These are phyloP conservation scores for Coelastrella sp. DNA, from an alignment of 139 green algal species.

Conservation along the genomic window DNA sequence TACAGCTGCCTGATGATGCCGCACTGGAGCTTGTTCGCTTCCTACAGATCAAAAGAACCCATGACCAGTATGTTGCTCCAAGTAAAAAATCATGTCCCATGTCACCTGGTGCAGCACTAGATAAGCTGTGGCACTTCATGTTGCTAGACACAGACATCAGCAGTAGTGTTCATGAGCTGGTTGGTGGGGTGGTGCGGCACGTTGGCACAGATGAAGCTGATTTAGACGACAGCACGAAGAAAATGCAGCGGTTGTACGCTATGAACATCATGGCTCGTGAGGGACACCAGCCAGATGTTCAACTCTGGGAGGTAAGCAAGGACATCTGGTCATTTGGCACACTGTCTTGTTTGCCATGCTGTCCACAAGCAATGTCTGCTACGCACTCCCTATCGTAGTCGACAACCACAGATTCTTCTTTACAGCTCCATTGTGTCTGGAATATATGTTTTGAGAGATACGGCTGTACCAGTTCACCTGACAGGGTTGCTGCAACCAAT, in stretches of 20 bases:
- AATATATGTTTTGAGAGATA: too few species aligned
- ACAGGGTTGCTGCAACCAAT: too few species aligned
- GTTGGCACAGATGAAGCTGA: not conserved
- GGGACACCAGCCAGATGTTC: not conserved
- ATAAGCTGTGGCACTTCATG: slow-evolving; percentile 1
- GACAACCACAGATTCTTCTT: too few species aligned
- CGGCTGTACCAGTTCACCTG: too few species aligned
- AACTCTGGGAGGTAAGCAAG: not conserved
- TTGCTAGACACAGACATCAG: not conserved
- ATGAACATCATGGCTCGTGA: not conserved
- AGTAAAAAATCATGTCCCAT: not conserved
- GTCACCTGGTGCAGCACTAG: not conserved
- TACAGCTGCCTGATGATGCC: not conserved
- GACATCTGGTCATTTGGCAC: not conserved
- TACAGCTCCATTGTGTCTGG: too few species aligned
- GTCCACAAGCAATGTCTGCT: not conserved
- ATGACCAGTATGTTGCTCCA: not conserved
- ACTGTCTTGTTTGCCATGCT: not conserved
- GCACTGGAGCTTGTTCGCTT: not conserved
- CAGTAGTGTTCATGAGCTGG: not conserved
- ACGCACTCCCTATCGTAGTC: too few species aligned
- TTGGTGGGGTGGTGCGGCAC: not conserved
- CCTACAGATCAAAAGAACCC: not conserved
- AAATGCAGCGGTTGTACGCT: not conserved
- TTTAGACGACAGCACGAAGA: not conserved